Base-by-base conservation (phyloP, 352 stramenopile genomes). In the Phytopythium chamaehyphon region DNA sequence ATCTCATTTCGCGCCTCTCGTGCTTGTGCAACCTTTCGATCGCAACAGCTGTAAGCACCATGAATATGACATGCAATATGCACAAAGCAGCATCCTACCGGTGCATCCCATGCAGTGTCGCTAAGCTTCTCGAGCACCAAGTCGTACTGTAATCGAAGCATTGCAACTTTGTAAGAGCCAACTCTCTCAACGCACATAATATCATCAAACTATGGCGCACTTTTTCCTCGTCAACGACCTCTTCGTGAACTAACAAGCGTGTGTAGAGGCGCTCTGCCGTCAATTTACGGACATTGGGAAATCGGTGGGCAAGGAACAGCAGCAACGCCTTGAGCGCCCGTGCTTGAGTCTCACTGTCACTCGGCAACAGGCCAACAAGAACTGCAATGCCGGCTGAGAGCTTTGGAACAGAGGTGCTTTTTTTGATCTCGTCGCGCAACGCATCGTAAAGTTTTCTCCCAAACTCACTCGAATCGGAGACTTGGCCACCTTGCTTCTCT, bases 251-350 rank as follows among this genome's bases (percentile, higher is more conserved):
- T 18, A 93, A 57, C 44, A 93, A 52, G 21, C 81, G 70, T 9
- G 86, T 90, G 70, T 95, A 95, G 16, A 96, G 66, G 23, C 77
- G 78, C 59, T 95, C 83, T 2, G 86, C 86, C 14, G 81, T 86
- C 16, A 87, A 35, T 53, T 94, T 94, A 31, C 88, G 80, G 18
- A 96, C 75, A 47, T 83, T 89, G 0, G 88, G 88, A 51, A 93
- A 96, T 7, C 83, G 80, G 62, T 96, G 88, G 2, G 63, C 83
- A 0, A 95, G 57, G 46, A 93, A 90, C 43, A 93, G 37, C 21
- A 92, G 49, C 10, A 95, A 57, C 15, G 83, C 83, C 24, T 77
- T 74, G n/a, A 95, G 57, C 0, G 69, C 64, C 36, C 83, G 86
- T 0, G 33, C 24, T 52, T 90, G 69, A 0, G 77, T 87, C 16